These are phyloP conservation scores for Citrullus colocynthis DNA, from an alignment of 306 rosid genomes.

Conservation along the genomic window DNA sequence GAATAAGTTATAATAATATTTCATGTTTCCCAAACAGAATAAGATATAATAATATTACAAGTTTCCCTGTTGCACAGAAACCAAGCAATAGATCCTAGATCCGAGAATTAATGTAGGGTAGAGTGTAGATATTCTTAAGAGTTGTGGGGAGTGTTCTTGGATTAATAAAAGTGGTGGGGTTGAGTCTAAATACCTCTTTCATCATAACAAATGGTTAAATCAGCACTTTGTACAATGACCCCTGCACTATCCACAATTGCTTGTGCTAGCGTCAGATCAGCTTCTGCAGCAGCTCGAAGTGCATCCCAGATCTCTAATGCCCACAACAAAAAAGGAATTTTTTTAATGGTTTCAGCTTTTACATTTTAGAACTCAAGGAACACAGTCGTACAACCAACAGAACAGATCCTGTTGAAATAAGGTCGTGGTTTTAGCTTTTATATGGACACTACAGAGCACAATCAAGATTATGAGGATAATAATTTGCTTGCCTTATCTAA, in stretches of 20 bases:
- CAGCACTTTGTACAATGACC: slow-evolving; percentile 81
- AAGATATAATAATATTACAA: not conserved
- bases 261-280: slow-evolving; percentile 75
- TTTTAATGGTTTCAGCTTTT: not conserved
- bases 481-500: not conserved
- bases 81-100: not conserved
- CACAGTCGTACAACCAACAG: too few relatives aligned
- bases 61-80: not conserved
- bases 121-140: not conserved
- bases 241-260: slow-evolving; percentile 98
- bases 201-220: slow-evolving; percentile 85
- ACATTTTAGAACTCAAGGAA: too few relatives aligned
- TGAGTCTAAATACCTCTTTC: slow-evolving; percentile 48
- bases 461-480: not conserved
- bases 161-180: not conserved
- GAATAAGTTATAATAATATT: not conserved
- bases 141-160: not conserved
- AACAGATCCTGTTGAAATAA: too few relatives aligned
- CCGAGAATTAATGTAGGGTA: not conserved
- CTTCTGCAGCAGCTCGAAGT: slow-evolving; percentile 94
- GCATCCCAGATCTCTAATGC: slow-evolving; percentile 95
- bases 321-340: slow-evolving; percentile 12
- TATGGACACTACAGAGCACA: not conserved
- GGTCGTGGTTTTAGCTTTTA: not conserved
- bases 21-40: not conserved